These are phyloP conservation scores for Cokeromyces recurvatus DNA, from an alignment of 371 early-diverging fungal species.

Conservation along the genomic window DNA sequence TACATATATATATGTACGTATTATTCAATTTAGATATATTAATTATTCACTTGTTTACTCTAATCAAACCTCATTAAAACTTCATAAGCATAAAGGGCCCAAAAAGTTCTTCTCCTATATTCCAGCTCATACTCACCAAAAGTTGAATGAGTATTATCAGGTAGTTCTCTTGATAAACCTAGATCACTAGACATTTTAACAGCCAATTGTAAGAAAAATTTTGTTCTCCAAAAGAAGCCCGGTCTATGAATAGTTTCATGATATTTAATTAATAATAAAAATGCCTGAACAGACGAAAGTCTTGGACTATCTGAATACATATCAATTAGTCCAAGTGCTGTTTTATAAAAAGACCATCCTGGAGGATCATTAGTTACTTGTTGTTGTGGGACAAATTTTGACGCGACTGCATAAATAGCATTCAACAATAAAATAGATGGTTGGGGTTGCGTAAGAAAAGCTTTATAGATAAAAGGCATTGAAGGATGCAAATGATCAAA, in stretches of 20 bases:
- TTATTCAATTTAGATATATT: no score
- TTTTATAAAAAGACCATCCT: constrained; percentile 39
- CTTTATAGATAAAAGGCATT: constrained; percentile 47
- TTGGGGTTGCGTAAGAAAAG: constrained; percentile 35
- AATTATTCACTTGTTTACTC: no score
- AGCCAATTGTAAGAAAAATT: constrained; percentile 29
- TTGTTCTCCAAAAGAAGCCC: constrained; percentile 43
- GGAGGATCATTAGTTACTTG: constrained; percentile 14
- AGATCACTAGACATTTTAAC: constrained; percentile 37
- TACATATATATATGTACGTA: no score
- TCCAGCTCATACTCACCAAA: constrained; percentile 5
- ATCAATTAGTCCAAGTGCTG: constrained; percentile 31
- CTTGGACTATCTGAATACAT: constrained; percentile 36
- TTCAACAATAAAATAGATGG: constrained; percentile 51
- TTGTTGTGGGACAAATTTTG: constrained; percentile 21
- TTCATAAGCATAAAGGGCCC: constrained; percentile 23
- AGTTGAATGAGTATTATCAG: not conserved
- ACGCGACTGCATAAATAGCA: constrained; percentile 52
- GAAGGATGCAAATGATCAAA: constrained; percentile 55
- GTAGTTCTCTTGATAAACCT: constrained; percentile 15
- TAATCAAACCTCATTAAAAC: constrained; percentile 27
- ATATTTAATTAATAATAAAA: constrained; percentile 44
- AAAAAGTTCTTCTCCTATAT: constrained; percentile 16
- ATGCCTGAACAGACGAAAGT: constrained; percentile 40
- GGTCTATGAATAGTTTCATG: constrained; percentile 39